A percentile compares a stretch with the other conserved stretches of the same genome.
Evolutionary conservation across 2,329 filamentous ascomycete species (phyloP).

Genomic region (Ampelomyces quisqualis): DNA sequence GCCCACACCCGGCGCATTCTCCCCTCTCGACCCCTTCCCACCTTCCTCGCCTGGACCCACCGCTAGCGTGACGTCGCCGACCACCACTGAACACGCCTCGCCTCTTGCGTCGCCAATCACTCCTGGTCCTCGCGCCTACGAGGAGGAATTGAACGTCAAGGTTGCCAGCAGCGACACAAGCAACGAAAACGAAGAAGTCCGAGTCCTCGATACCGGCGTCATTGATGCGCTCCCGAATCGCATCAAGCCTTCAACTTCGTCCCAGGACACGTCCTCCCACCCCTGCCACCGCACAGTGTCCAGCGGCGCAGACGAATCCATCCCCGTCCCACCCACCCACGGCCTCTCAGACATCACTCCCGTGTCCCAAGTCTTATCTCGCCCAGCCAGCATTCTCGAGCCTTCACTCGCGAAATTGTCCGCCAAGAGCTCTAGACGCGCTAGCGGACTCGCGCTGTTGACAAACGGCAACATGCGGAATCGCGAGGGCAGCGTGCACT

Average conservation of each 20-base stretch:
- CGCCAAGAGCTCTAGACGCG: slow-evolving; percentile 19
- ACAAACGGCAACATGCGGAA: slow-evolving; percentile 13
- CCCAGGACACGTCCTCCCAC: slow-evolving; percentile 12
- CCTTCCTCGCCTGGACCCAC: slow-evolving; percentile 29
- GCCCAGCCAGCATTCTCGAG: slow-evolving; percentile 25
- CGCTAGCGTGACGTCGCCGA: slow-evolving; percentile 31
- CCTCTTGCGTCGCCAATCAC: slow-evolving; percentile 42
- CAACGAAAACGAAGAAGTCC: slow-evolving; percentile 34
- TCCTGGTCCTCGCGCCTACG: slow-evolving; percentile 30
- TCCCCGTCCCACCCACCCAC: slow-evolving; percentile 19
- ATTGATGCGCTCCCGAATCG: slow-evolving; percentile 26
- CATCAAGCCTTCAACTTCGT: slow-evolving; percentile 22
- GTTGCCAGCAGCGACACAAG: slow-evolving; percentile 41
- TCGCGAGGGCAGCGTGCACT: slow-evolving; percentile 27
- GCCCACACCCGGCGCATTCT: slow-evolving; percentile 30
- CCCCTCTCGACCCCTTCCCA: slow-evolving; percentile 36
- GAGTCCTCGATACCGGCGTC: slow-evolving; percentile 24
- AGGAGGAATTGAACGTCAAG: slow-evolving; percentile 36
- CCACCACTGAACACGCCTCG: slow-evolving; percentile 33
- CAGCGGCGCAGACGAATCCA: slow-evolving; percentile 33
- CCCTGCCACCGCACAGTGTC: slow-evolving; percentile 40
- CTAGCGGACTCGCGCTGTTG: slow-evolving; percentile 17
- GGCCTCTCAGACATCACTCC: slow-evolving; percentile 19
- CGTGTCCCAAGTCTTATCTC: slow-evolving; percentile 27
- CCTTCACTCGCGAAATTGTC: slow-evolving; percentile 15